Evolutionary conservation across 257 asterid species (phyloP), one percentile per base, ranked within the genome.

Genomic region (Fraxinus anomala): DNA sequence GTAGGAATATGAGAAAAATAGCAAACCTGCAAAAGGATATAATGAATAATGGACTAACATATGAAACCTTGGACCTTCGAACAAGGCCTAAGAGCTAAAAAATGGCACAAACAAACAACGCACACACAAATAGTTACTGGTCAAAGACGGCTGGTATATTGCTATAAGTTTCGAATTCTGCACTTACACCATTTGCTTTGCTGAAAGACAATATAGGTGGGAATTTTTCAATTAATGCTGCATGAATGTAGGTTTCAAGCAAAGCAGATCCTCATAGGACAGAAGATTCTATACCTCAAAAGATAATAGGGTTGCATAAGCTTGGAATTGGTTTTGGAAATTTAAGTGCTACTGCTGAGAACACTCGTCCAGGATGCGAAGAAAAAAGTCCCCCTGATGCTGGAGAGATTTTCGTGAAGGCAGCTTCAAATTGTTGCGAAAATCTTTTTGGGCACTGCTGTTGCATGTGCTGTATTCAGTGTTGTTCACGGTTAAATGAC

Each of bases 321-420:
- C 54, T 84, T 17, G 92, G 94, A 49, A 66, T 88, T 0, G 98
- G 98, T 71, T 96, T 90, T 78, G 99, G 99, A 44, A 86, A 90
- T 72, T 4, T 89, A 73, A 80, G 59, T 6, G 97, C 99, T 0
- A 93, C 99, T 0, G 74, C 80, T 23, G 98, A 89, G 39, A 96
- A 96, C 80, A 76, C 81, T 16, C 84, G 90, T 72, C 92, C 95
- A 2, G 97, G 97, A 34, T 76, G 73, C 5, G 73, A 72, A 2
- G 86, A 85, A 1, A 47, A 42, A 11, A 88, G 76, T 40, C 79
- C 81, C 31, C 85, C 80, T 0, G 98, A 92, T 31, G 85, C 88
- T 14, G 96, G 90, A 4, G 99, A 93, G 68, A 69, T 86, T 0
- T 74, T 93, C 0, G 94, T 73, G 26, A 86, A 81, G 86, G 96